These are phyloP conservation scores for cucumber (Cucumis sativus) DNA, from an alignment of 306 rosid species.

Conservation along the genomic window Cucumber_9930_V3 NC_026660.2:22088501-22089000, in stretches of 20 bases:
- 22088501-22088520: neutral
- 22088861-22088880: neutral
- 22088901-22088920: neutral
- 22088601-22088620: neutral
- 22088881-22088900: neutral
- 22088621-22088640: constrained; percentile 34
- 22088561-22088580: neutral
- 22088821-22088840: neutral
- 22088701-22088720: constrained; percentile 8
- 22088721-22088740: constrained; percentile 26
- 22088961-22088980: neutral
- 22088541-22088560: neutral
- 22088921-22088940: neutral
- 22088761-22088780: neutral
- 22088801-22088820: neutral
- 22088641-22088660: constrained; percentile 95
- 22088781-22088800: neutral
- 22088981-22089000: neutral
- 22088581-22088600: neutral
- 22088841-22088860: neutral
- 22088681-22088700: constrained; percentile 30
- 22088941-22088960: neutral
- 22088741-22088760: constrained; percentile 33
- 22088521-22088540: neutral
- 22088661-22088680: constrained; percentile 53